Conservation (phyloP, 306 rosid genomes). For the Phaseolus lunatus region DNA sequence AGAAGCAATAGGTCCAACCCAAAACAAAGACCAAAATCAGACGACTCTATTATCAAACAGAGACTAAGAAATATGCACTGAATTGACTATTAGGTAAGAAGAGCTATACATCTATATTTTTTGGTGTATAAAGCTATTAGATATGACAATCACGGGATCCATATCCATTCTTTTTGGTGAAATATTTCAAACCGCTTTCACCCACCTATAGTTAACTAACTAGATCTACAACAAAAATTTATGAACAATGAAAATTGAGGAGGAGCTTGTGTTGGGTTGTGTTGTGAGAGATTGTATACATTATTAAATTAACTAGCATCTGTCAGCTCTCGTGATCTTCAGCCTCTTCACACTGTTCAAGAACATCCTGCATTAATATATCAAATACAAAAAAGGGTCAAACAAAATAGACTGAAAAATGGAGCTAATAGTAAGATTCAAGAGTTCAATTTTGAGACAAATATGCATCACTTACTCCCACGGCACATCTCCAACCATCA, state of each 20-base stretch:
- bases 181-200: slow-evolving; percentile 37
- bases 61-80: slow-evolving; percentile 40
- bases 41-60: slow-evolving; percentile 34
- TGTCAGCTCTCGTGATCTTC: slow-evolving; percentile 66
- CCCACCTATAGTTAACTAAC: slow-evolving; percentile 37
- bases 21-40: slow-evolving; percentile 17
- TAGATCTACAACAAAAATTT: slow-evolving; percentile 40
- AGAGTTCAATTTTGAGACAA: neutral
- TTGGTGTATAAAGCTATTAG: slow-evolving; percentile 40
- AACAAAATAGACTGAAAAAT: slow-evolving; percentile 27
- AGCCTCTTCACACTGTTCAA: slow-evolving; percentile 62
- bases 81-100: slow-evolving; percentile 42
- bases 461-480: slow-evolving; percentile 60
- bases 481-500: slow-evolving; percentile 73
- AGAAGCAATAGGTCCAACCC: slow-evolving; percentile 4
- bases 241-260: slow-evolving; percentile 50
- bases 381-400: neutral
- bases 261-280: slow-evolving; percentile 36
- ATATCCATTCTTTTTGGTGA: slow-evolving; percentile 25
- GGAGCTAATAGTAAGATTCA: neutral
- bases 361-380: slow-evolving; percentile 57
- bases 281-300: slow-evolving; percentile 11
- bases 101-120: slow-evolving; percentile 47
- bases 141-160: slow-evolving; percentile 38
- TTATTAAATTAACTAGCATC: slow-evolving; percentile 53